A percentile compares a stretch with the other conserved stretches of the same genome.
Evolutionary conservation across 768 basidiomycete species (phyloP).

Genomic region (Kwoniella bestiolae): DNA sequence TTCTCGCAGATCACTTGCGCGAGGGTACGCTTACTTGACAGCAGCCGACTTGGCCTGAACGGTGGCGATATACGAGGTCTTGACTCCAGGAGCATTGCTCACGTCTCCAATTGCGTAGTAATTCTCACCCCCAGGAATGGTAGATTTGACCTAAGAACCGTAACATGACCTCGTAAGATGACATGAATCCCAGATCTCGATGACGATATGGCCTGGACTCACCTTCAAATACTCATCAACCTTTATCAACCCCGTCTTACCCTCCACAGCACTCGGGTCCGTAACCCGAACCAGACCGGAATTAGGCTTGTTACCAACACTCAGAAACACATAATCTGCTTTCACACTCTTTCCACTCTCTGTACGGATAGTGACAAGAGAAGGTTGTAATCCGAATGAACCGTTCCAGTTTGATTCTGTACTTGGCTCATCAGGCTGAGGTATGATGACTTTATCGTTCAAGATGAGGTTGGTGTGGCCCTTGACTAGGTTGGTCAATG

Average conservation of each 20-base stretch:
- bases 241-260: conserved; percentile 29
- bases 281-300: conserved; percentile 31
- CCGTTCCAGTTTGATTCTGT: conserved; percentile 30
- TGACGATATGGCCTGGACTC: too few species aligned
- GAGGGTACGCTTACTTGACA: too few species aligned
- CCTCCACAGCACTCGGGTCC: conserved; percentile 37
- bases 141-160: conserved; percentile 30
- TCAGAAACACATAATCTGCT: conserved; percentile 52
- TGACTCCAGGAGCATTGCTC: conserved; percentile 42
- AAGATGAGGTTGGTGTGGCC: conserved; percentile 8
- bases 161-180: not conserved
- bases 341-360: conserved; percentile 37
- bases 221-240: conserved; percentile 48
- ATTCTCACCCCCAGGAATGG: conserved; percentile 18
- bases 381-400: conserved; percentile 34
- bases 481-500: conserved; percentile 30
- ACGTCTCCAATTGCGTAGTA: conserved; percentile 53
- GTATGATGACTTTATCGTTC: conserved; percentile 34
- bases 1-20: too few species aligned
- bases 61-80: conserved; percentile 34
- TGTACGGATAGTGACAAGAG: conserved; percentile 29
- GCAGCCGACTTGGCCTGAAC: conserved; percentile 31
- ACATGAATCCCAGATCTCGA: too few species aligned
- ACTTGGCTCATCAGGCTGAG: not conserved
- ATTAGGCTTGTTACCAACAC: conserved; percentile 47